Evolutionary conservation across 495 filamentous ascomycete genomes (phyloP).

Genomic region (Poronia punctata): DNA sequence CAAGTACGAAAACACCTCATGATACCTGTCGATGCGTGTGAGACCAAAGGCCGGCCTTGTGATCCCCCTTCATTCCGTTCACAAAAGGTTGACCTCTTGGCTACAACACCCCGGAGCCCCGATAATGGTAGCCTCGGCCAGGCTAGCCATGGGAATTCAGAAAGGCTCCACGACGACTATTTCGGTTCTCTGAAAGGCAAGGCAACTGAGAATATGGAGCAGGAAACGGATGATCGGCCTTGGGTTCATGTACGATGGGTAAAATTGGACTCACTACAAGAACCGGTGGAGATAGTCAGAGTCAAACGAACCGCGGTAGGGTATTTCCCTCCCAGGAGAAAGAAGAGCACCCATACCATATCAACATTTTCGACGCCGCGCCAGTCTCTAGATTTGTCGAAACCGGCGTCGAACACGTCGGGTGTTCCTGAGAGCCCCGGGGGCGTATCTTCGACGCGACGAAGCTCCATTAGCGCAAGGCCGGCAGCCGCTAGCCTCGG

Average conservation of each 20-base stretch:
- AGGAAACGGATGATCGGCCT: slow-evolving; percentile 39
- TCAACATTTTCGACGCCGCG: slow-evolving; percentile 55
- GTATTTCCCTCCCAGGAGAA: slow-evolving; percentile 84
- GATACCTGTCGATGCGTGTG: slow-evolving; percentile 85
- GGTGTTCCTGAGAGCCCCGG: slow-evolving; percentile 26
- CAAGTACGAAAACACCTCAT: slow-evolving; percentile 75
- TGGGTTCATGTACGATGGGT: slow-evolving; percentile 91
- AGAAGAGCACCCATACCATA: slow-evolving; percentile 57
- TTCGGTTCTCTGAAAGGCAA: slow-evolving; percentile 29
- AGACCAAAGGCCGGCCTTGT: slow-evolving; percentile 66
- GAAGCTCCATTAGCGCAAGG: slow-evolving; percentile 26
- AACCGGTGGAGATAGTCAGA: slow-evolving; percentile 77
- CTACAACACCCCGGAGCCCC: slow-evolving; percentile 33
- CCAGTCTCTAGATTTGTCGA: slow-evolving; percentile 55
- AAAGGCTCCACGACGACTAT: slow-evolving; percentile 26
- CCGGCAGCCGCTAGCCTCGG: slow-evolving; percentile 19
- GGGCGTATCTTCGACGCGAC: slow-evolving; percentile 33
- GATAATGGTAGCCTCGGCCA: slow-evolving; percentile 8
- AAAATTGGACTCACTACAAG: slow-evolving; percentile 57
- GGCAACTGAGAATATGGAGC: slow-evolving; percentile 14
- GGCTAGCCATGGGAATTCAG: slow-evolving; percentile 7
- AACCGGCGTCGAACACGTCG: slow-evolving; percentile 28
- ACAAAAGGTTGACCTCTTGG: slow-evolving; percentile 38
- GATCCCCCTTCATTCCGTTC: slow-evolving; percentile 29
- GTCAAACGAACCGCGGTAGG: slow-evolving; percentile 75